Evolutionary conservation across 495 filamentous ascomycete genomes (phyloP), one percentile per base, ranked within the genome.

Genomic region (Pseudevernia furfuracea): DNA sequence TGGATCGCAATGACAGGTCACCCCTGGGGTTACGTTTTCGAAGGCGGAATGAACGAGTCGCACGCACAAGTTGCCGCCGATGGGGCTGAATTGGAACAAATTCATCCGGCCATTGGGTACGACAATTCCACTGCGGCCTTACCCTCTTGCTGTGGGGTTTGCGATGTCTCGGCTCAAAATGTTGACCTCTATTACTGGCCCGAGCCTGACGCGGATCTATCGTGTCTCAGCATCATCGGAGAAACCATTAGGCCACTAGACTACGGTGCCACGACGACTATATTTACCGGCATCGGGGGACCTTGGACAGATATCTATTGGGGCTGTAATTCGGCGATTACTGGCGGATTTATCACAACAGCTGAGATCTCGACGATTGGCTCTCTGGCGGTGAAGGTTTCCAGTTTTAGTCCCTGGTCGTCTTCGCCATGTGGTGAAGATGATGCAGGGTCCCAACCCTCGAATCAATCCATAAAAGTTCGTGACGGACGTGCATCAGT

Each of bases 181-280:
- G 49, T 53, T 5, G 49, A 53, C 49, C 17, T 53, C 6, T 53
- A 32, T 53, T 53, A 53, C 49, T 53, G 49, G 49, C 49, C 49
- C 3, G 49, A 32, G 25, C 28, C 49, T 19, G 28, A 53, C 8
- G 25, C 28, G 15, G 14, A 34, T 10, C 17, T 14, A 1, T 32
- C 49, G 14, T 53, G 49, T 34, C 14, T 34, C 4, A 53, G 49
- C 25, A 53, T 53, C 8, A 21, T 53, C 8, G 49, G 49, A 19
- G 28, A 32, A 1, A 17, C 0, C 15, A 28, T 53, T 3, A 53
- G 15, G 1, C 49, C 49, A 5, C 0, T 53, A 1, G 49, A 32
- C 15, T 53, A 32, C 21, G 49, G 49, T 34, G 28, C 28, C 6
- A 53, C 49, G 14, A 32, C 49, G 10, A 30, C 23, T 9, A 21